These are phyloP conservation scores for Dactylonectria estremocensis DNA, from an alignment of 2,329 filamentous ascomycete genomes.

Conservation along the genomic window DNA sequence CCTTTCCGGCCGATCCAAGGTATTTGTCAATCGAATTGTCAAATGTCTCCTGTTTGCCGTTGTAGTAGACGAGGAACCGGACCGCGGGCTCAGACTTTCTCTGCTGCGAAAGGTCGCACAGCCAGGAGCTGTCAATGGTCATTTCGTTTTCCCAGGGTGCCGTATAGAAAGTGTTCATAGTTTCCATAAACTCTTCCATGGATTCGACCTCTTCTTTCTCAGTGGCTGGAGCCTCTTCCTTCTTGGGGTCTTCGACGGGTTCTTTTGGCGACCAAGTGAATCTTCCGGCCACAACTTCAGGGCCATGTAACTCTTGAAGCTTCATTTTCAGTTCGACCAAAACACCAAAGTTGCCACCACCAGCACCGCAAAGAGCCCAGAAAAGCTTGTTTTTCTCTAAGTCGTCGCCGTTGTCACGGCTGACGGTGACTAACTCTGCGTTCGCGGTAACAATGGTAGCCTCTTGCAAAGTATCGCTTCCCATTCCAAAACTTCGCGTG, in stretches of 20 bases:
- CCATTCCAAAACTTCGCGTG: constrained; percentile 44
- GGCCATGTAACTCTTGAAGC: constrained; percentile 32
- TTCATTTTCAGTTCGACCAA: constrained; percentile 51
- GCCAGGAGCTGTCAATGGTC: constrained; percentile 48
- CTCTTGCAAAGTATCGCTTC: constrained; percentile 28
- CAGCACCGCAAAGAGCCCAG: constrained; percentile 58
- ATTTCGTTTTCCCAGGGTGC: constrained; percentile 45
- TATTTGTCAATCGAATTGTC: constrained; percentile 19
- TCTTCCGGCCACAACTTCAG: constrained; percentile 44
- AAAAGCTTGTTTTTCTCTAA: constrained; percentile 50
- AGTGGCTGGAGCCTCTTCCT: too few relatives aligned
- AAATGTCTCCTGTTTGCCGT: constrained; percentile 25
- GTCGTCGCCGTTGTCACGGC: constrained; percentile 31
- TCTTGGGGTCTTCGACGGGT: not conserved
- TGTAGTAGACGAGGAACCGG: constrained; percentile 35
- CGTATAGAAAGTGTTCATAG: constrained; percentile 48
- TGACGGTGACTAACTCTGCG: not conserved
- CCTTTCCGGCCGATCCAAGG: not conserved
- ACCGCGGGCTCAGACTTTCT: constrained; percentile 15
- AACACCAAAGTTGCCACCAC: constrained; percentile 59
- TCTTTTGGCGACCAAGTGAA: constrained; percentile 40
- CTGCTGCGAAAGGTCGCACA: constrained; percentile 38
- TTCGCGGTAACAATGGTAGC: constrained; percentile 22
- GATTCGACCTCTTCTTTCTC: not conserved
- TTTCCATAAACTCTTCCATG: constrained; percentile 18